These are phyloP conservation scores for Amaranthus cruentus DNA, from an alignment of 148 eudicot genomes.

Conservation along the genomic window DNA sequence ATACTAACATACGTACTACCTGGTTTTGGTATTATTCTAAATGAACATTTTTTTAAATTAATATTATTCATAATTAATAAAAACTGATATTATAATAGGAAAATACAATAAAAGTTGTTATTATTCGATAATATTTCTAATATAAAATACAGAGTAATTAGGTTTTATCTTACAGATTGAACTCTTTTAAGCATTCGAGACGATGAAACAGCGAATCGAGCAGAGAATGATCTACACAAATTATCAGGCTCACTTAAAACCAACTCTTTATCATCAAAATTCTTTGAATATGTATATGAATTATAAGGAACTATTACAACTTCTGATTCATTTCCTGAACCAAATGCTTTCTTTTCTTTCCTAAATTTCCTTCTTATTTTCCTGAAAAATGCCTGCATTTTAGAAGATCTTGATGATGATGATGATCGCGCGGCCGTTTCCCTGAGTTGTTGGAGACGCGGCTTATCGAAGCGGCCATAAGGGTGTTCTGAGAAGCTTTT, in stretches of 20 bases:
- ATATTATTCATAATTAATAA: not conserved
- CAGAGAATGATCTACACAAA: conserved; percentile 51
- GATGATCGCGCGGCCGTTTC: not conserved
- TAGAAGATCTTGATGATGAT: conserved; percentile 5
- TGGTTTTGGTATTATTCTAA: not conserved
- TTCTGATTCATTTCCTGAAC: conserved; percentile 20
- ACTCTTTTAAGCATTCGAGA: conserved; percentile 25
- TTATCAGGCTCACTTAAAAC: conserved; percentile 34
- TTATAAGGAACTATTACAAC: conserved; percentile 38
- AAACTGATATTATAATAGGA: not conserved
- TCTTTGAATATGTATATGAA: conserved; percentile 43
- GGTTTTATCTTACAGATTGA: conserved; percentile 17
- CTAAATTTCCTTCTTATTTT: conserved; percentile 49
- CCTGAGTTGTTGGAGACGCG: not conserved
- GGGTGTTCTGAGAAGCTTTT: conserved; percentile 28
- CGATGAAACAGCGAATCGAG: conserved; percentile 47
- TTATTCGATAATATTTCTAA: not conserved
- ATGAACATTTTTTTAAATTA: not conserved
- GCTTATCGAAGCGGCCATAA: conserved; percentile 24
- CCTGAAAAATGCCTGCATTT: conserved; percentile 33
- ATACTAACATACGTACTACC: not conserved
- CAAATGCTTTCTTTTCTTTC: conserved; percentile 39
- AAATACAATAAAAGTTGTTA: not conserved
- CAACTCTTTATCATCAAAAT: conserved; percentile 52
- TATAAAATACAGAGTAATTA: not conserved